Percentiles rank a stretch among this genome's conserved stretches.
Evolutionary conservation across 331 rosid species (phyloP).

Genomic region (Malus hybrid): DNA sequence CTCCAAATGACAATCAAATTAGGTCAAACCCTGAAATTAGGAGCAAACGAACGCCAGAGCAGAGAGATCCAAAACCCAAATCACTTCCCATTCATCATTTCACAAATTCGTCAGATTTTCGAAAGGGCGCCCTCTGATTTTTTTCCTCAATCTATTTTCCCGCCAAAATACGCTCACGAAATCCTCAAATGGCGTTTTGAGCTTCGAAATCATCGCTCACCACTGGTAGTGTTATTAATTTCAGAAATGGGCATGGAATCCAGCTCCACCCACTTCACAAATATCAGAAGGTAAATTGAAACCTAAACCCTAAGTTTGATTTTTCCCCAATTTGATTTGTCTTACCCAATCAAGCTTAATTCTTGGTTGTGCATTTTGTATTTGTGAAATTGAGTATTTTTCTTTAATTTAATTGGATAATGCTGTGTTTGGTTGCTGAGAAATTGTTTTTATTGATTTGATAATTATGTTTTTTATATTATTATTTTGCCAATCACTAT

Average conservation of each 20-base stretch:
- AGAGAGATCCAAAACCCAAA: not conserved
- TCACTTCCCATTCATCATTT: not conserved
- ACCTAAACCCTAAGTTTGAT: not conserved
- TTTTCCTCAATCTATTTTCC: not conserved
- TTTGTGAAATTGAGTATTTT: not conserved
- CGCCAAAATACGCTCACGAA: slow-evolving; percentile 7
- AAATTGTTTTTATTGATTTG: not conserved
- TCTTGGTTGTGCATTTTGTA: not conserved
- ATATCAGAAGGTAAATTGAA: slow-evolving; percentile 17
- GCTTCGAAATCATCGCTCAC: not conserved
- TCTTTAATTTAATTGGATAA: not conserved
- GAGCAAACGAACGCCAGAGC: not conserved
- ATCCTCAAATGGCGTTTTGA: not conserved
- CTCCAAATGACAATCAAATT: slow-evolving; percentile 1
- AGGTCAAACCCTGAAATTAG: slow-evolving; percentile 4
- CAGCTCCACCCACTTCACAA: slow-evolving; percentile 29
- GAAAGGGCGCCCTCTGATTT: not conserved
- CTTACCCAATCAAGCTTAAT: not conserved
- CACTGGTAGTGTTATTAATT: not conserved
- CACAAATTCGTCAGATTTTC: not conserved
- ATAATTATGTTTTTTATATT: not conserved
- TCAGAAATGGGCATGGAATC: slow-evolving; percentile 21
- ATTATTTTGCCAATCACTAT: not conserved
- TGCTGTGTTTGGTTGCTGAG: slow-evolving; percentile 9
- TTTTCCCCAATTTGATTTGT: not conserved